Evolutionary conservation across 129 eudicot genomes (phyloP).

Genomic region (Centella asiatica): DNA sequence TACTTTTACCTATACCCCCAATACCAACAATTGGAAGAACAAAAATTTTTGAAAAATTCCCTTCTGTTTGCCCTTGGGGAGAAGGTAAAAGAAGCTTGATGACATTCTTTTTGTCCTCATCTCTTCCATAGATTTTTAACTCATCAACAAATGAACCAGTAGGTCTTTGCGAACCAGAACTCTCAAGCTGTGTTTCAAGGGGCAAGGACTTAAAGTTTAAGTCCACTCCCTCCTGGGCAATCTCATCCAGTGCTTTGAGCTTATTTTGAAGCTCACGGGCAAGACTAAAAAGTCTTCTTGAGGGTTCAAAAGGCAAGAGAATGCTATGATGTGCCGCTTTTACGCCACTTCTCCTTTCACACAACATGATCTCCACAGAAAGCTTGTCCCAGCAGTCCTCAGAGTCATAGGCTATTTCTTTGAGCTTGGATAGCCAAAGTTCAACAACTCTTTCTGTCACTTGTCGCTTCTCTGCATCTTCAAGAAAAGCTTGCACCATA

Average conservation of each 20-base stretch:
- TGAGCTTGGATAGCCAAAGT: conserved; percentile 26
- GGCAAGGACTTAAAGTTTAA: conserved; percentile 1
- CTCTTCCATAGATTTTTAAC: conserved; percentile 24
- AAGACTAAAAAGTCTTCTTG: conserved; percentile 7
- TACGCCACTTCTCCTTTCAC: neutral
- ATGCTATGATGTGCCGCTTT: conserved; percentile 3
- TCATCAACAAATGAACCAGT: conserved; percentile 25
- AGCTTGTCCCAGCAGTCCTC: conserved; percentile 29
- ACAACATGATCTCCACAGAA: neutral
- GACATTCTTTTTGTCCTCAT: conserved; percentile 13
- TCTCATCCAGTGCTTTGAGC: conserved; percentile 13
- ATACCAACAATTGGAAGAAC: conserved; percentile 30
- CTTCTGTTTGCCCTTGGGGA: conserved; percentile 1
- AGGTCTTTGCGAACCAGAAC: neutral
- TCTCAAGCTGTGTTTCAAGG: conserved; percentile 11
- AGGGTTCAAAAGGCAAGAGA: conserved; percentile 9
- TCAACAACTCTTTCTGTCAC: conserved; percentile 9
- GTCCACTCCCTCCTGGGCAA: conserved; percentile 12
- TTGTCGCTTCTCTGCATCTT: conserved; percentile 24
- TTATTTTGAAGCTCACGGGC: conserved; percentile 7
- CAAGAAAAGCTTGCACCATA: conserved; percentile 23
- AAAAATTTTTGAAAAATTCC: conserved; percentile 16
- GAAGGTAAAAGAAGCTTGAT: conserved; percentile 9
- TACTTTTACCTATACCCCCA: conserved; percentile 33
- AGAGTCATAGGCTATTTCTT: conserved; percentile 19